A percentile compares a stretch with the other conserved stretches of the same genome.
These are phyloP conservation scores for Solanum appendiculatum DNA, from an alignment of 257 asterid species.

Conservation along the genomic window DNA sequence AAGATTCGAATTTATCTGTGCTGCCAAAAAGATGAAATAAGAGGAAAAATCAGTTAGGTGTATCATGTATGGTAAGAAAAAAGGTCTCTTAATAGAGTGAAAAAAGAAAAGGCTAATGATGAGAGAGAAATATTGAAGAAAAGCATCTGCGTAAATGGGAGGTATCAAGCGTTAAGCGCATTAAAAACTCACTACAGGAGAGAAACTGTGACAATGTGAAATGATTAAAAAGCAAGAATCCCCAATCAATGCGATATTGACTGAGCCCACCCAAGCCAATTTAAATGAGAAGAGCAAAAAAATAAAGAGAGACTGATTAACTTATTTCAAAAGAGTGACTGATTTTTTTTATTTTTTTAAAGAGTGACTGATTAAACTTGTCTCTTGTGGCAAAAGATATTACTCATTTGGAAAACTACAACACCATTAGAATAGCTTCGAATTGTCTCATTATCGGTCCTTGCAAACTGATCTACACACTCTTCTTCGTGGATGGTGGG, in stretches of 20 bases:
- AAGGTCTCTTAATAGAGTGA: not conserved
- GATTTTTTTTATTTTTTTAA: not conserved
- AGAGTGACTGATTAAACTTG: not conserved
- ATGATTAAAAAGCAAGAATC: not conserved
- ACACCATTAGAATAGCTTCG: not conserved
- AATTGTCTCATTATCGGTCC: not conserved
- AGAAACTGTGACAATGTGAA: not conserved
- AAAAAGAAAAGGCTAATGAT: not conserved
- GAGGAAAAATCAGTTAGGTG: conserved; percentile 26
- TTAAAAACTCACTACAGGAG: not conserved
- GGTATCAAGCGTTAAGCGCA: not conserved
- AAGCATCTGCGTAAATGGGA: not conserved
- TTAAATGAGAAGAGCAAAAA: not conserved
- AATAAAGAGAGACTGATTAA: not conserved
- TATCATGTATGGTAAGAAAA: not conserved
- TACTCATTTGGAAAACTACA: not conserved
- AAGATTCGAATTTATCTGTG: conserved; percentile 73
- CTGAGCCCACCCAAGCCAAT: not conserved
- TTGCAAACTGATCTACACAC: not conserved
- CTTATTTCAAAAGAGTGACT: not conserved
- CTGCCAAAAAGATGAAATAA: conserved; percentile 63
- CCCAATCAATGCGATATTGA: not conserved
- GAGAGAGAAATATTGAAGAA: not conserved
- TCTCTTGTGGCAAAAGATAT: not conserved
- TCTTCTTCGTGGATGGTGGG: not conserved